Base-by-base conservation (phyloP, 345 rosid genomes). In the Pugionium cornutum region DNA sequence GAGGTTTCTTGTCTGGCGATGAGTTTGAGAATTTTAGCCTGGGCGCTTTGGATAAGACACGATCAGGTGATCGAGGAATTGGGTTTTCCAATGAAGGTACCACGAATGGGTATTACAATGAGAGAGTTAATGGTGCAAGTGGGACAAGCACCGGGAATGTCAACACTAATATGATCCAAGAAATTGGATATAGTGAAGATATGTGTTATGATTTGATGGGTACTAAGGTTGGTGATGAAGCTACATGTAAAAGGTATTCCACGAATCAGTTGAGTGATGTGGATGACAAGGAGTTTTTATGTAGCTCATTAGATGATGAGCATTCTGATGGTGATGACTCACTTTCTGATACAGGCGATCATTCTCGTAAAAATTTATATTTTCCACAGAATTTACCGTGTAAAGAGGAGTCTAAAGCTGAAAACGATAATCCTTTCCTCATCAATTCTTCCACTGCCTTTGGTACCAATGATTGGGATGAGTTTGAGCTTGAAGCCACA, bases 381-480 rank as follows among this genome's bases (percentile, higher is more conserved):
- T 53, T 64, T 67, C 68, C 62, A 30, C 72, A 58, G 71, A 71
- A 55, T 53, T 64, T 57, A 10, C 60, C 31, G 27, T 53, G 30
- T 55, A 41, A 26, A 52, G 47, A 10, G 66, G 81, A 72, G 52
- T 61, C 32, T 31, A 77, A 62, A 69, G 35, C 58, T 34, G 68
- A 60, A 65, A 75, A 77, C 31, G 79, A 70, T 69, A 85, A 83
- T 77, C 89, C 95, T 1, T 81, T 94, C 64, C 70, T 76, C 58
- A 81, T 94, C 44, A 82, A 77, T 74, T 85, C 97, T 0, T 80
- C 89, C 18, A 86, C 85, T 50, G 97, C 96, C n/a, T 94, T 83
- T 77, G 99, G 97, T 77, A 79, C 80, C 7, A 81, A 77, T 62
- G 99, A 94, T 71, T 90, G 96, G 94, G 86, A 88, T 77, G 96